These are phyloP conservation scores for Yamadazyma paraphyllophila DNA, from an alignment of 805 yeast genomes.

Conservation along the genomic window DNA sequence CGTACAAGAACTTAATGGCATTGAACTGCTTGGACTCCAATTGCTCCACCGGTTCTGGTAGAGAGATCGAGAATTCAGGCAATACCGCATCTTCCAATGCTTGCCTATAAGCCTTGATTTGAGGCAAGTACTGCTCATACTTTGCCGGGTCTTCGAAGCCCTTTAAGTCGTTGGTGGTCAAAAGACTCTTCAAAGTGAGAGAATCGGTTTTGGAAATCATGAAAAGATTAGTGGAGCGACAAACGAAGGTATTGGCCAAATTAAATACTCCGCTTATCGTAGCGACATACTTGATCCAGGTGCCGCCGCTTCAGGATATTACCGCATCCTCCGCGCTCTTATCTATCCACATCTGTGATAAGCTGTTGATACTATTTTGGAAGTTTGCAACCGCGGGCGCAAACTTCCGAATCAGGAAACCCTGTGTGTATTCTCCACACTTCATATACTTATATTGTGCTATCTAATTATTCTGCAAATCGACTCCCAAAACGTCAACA, in stretches of 20 bases:
- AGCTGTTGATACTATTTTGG: background rate
- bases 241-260: background rate
- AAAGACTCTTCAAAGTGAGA: constrained; percentile 8
- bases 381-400: background rate
- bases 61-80: constrained; percentile 26
- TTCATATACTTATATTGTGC: constrained; percentile 7
- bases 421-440: background rate
- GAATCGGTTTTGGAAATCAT: constrained; percentile 3
- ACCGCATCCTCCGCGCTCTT: background rate
- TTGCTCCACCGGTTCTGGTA: constrained; percentile 32
- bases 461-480: constrained; percentile 19
- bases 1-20: constrained; percentile 33
- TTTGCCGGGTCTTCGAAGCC: constrained; percentile 39
- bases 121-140: constrained; percentile 44
- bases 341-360: too few species aligned
- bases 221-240: too few species aligned
- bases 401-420: background rate
- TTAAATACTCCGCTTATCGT: too few species aligned
- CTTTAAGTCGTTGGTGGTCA: constrained; percentile 10
- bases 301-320: too few species aligned
- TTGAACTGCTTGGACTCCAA: constrained; percentile 33
- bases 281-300: too few species aligned
- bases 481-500: constrained; percentile 32
- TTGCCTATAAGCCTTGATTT: constrained; percentile 30
- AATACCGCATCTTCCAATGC: constrained; percentile 26